These are phyloP conservation scores for Penicillium macrosclerotiorum DNA, from an alignment of 495 filamentous ascomycete species.

Conservation along the genomic window DNA sequence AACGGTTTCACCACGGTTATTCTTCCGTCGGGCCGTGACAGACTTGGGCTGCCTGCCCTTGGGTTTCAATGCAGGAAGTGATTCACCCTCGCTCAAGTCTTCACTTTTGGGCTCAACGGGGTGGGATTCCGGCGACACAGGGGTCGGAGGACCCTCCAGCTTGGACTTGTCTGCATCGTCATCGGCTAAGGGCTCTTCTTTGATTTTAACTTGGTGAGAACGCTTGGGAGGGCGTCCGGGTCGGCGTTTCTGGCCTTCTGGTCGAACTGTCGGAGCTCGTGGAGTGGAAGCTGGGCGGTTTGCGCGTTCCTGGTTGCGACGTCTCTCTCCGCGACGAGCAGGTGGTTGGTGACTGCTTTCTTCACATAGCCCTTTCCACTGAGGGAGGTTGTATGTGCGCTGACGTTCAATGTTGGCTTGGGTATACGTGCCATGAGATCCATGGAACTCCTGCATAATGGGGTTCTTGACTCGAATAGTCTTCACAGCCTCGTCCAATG, in stretches of 20 bases:
- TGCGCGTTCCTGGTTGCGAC: slow-evolving; percentile 67
- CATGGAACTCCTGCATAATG: slow-evolving; percentile 96
- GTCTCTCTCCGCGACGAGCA: slow-evolving; percentile 86
- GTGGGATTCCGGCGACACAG: slow-evolving; percentile 51
- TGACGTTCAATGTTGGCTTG: slow-evolving; percentile 96
- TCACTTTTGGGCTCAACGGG: slow-evolving; percentile 48
- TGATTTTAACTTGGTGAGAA: slow-evolving; percentile 40
- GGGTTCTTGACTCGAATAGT: slow-evolving; percentile 91
- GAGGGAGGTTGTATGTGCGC: slow-evolving; percentile 90
- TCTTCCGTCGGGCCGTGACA: slow-evolving; percentile 69
- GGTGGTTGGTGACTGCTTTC: slow-evolving; percentile 95
- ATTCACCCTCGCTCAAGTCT: slow-evolving; percentile 51
- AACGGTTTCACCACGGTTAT: slow-evolving; percentile 68
- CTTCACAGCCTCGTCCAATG: slow-evolving; percentile 82
- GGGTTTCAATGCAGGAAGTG: slow-evolving; percentile 41
- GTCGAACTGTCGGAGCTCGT: slow-evolving; percentile 29
- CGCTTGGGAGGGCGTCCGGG: slow-evolving; percentile 47
- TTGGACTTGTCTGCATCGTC: slow-evolving; percentile 42
- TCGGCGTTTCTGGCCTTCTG: slow-evolving; percentile 44
- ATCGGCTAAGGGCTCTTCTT: slow-evolving; percentile 45
- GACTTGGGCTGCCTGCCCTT: slow-evolving; percentile 57
- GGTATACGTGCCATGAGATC: slow-evolving; percentile 87
- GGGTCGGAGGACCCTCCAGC: slow-evolving; percentile 50
- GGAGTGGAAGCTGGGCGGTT: slow-evolving; percentile 38
- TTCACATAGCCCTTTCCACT: slow-evolving; percentile 89